Base-by-base conservation (phyloP, 768 basidiomycete genomes). In the Agrocybe chaxingu region DNA sequence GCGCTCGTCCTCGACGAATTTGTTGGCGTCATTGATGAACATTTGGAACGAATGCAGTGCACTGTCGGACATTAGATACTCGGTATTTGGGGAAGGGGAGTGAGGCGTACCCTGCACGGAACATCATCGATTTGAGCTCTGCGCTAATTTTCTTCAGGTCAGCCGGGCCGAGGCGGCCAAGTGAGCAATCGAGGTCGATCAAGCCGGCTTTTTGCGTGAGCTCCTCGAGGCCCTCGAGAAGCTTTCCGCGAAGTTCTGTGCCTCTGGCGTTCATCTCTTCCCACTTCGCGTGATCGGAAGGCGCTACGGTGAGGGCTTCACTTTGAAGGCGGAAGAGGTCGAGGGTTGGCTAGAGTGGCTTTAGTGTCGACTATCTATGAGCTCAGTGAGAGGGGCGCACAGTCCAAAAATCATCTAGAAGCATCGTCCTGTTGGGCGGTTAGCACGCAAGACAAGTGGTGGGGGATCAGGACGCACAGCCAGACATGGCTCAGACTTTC, bases 151-250 rank as follows among this genome's bases (percentile, higher is more conserved):
- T 65, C 54, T 70, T 70, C 40, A 77, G 57, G 47, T 77, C 75
- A 0, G 57, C 59, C 2, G 74, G 71, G 4, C 75, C 74, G 7
- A 77, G 63, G 2, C 71, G 62, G 1, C 75, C 75, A 16, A 72
- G 51, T n/a, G 73, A 75, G 6, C 70, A 51, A 50, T 77, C 75
- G 9, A 77, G 56, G 43, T 74, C 73, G 2, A 70, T 67, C 37
- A 73, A 55, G 24, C 63, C 66, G 41, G 73, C 62, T 53, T 75
- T 73, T 1, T 63, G 65, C 1, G 62, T 52, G 5, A 76, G 65
- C 3, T 47, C 63, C n/a, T 71, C 66, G 0, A 65, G 62, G 0
- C 68, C 68, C 30, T 55, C 59, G 7, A 70, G 57, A 8, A 77
- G 57, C 1, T 45, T 55, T 8, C 58, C 56, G 7, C 72, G 63